Conservation (phyloP, 495 filamentous ascomycete species). For the Hypoxylon subgilvum region DNA sequence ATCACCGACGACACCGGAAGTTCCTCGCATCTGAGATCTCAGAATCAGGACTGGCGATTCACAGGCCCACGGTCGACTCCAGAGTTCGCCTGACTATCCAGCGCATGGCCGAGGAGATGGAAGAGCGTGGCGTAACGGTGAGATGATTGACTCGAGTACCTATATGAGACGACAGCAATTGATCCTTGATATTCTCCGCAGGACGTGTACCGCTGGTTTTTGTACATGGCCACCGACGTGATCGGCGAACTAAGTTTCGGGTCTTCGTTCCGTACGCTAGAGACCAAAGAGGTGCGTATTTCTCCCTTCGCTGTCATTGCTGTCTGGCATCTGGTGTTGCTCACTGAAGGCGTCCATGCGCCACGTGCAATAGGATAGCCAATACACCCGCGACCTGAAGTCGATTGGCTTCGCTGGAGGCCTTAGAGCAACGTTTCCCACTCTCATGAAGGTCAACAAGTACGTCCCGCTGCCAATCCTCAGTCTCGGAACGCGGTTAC, state of each 20-base stretch:
- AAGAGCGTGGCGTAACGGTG: constrained; percentile 22
- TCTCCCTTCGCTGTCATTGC: neutral
- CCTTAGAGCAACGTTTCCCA: constrained; percentile 13
- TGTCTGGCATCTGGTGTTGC: neutral
- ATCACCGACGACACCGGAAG: constrained; percentile 34
- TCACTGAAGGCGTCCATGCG: neutral
- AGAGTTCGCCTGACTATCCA: constrained; percentile 36
- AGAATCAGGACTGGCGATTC: constrained; percentile 24
- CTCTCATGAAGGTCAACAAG: constrained; percentile 26
- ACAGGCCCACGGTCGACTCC: constrained; percentile 24
- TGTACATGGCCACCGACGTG: constrained; percentile 63
- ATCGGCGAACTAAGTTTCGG: constrained; percentile 64
- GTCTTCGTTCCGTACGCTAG: constrained; percentile 61
- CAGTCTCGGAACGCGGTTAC: constrained; percentile 1
- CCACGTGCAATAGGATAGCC: constrained; percentile 13
- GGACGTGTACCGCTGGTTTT: constrained; percentile 64
- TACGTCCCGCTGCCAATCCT: constrained; percentile 28
- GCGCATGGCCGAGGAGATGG: constrained; percentile 37
- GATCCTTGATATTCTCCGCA: neutral
- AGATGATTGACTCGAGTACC: constrained; percentile 5
- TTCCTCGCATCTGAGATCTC: constrained; percentile 34
- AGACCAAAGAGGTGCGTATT: constrained; percentile 50
- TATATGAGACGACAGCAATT: neutral
- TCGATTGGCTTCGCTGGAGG: constrained; percentile 14
- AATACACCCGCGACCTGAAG: constrained; percentile 29